Percentiles rank a stretch among this genome's conserved stretches.
phyloP scores from a whole-genome alignment of 805 yeast species.

The Kodamaea leandrae region DNA sequence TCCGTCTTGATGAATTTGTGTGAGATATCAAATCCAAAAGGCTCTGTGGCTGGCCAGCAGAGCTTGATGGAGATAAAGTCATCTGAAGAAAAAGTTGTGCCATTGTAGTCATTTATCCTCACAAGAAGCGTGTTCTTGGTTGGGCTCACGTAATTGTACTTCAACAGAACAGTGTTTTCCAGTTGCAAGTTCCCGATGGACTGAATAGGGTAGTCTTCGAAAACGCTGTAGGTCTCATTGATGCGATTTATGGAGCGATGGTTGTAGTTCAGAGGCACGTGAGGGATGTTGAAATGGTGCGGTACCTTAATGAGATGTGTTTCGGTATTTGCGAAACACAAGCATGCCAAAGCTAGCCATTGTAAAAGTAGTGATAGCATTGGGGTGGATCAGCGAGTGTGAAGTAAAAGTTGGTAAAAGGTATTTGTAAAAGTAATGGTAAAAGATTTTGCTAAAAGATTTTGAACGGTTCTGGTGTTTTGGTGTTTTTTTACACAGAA shows the following conservation, averaged over 20 bases:
- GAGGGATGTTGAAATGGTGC: constrained; percentile 33
- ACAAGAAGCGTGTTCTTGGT: constrained; percentile 22
- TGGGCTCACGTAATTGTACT: constrained; percentile 9
- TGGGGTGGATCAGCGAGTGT: neutral
- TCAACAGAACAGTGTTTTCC: constrained; percentile 13
- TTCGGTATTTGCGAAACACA: constrained; percentile 36
- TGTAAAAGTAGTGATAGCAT: constrained; percentile 1
- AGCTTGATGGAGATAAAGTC: constrained; percentile 29
- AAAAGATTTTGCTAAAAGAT: neutral
- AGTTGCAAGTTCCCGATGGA: constrained; percentile 14
- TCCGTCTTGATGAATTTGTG: constrained; percentile 23
- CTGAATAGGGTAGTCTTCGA: constrained; percentile 26
- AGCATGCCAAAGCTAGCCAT: constrained; percentile 7
- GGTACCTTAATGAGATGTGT: constrained; percentile 32
- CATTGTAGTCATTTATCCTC: constrained; percentile 33
- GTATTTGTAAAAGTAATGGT: neutral
- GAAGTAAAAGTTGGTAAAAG: neutral
- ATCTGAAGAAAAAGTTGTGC: constrained; percentile 23
- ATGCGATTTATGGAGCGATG: constrained; percentile 12
- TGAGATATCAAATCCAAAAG: constrained; percentile 22
- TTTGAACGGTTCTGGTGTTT: neutral
- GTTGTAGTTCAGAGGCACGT: constrained; percentile 6
- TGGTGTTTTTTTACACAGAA: constrained; percentile 1
- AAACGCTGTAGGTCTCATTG: constrained; percentile 21
- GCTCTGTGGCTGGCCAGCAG: constrained; percentile 38